phyloP scores from a whole-genome alignment of 331 rosid genomes.

The Ulmus americana region DNA sequence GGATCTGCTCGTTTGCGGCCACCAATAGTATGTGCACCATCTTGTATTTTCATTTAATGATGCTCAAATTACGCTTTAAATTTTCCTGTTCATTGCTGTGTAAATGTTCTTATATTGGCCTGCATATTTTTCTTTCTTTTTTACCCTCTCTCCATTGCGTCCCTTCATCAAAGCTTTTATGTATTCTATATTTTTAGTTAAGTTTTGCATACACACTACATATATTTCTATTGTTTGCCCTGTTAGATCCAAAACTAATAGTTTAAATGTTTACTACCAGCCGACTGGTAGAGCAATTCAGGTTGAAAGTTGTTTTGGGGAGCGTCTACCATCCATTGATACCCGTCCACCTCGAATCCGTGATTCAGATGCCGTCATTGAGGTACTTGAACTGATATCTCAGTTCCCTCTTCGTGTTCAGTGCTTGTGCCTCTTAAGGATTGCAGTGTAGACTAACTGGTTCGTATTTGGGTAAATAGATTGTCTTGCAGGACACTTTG shows the following conservation, averaged over 20 bases:
- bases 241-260: constrained; percentile 14
- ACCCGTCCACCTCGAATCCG: constrained; percentile 91
- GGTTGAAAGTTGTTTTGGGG: constrained; percentile 96
- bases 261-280: constrained; percentile 40
- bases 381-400: constrained; percentile 48
- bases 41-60: neutral
- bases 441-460: constrained; percentile 20
- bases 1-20: constrained; percentile 68
- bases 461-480: constrained; percentile 46
- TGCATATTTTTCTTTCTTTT: neutral
- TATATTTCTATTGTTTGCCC: constrained; percentile 11
- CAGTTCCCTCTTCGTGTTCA: constrained; percentile 6
- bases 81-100: constrained; percentile 5
- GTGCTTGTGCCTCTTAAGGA: constrained; percentile 7
- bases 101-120: neutral
- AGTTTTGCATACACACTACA: neutral
- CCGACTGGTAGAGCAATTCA: constrained; percentile 99
- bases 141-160: neutral
- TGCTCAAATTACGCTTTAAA: neutral
- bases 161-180: neutral
- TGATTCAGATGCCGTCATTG: constrained; percentile 93
- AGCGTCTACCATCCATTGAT: constrained; percentile 93
- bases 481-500: constrained; percentile 79
- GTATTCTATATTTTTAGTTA: neutral
- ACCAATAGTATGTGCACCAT: constrained; percentile 54